Percentiles rank a stretch among this genome's conserved stretches.
These are phyloP conservation scores for Podospora comata DNA, from an alignment of 495 filamentous ascomycete genomes.

Conservation along the genomic window DNA sequence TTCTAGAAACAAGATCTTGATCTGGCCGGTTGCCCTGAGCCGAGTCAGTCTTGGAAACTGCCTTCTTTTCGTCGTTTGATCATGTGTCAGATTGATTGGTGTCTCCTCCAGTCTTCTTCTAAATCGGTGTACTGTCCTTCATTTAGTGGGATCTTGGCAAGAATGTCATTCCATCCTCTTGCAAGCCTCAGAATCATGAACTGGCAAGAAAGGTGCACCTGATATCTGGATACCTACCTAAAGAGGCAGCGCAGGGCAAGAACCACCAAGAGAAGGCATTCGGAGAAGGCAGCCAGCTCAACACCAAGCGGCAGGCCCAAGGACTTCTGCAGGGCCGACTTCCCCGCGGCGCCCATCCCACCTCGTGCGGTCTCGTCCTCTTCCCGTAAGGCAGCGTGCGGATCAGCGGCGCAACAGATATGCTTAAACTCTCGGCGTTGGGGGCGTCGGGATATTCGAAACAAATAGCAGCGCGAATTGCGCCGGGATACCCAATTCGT, in stretches of 20 bases:
- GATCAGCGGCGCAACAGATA: background rate
- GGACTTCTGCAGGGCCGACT: background rate
- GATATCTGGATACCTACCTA: background rate
- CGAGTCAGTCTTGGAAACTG: background rate
- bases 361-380: background rate
- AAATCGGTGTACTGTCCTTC: background rate
- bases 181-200: background rate
- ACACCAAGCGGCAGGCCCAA: background rate
- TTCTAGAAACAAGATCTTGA: background rate
- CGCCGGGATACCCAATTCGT: background rate
- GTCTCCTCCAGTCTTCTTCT: too few species aligned
- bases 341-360: background rate
- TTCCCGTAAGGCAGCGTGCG: background rate
- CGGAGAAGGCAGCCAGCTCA: background rate
- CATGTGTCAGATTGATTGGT: background rate
- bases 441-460: background rate
- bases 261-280: background rate
- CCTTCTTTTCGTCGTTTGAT: background rate
- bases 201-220: background rate
- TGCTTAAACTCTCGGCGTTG: background rate
- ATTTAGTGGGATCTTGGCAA: background rate
- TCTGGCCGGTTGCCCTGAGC: background rate
- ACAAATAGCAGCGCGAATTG: background rate
- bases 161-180: background rate
- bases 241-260: background rate